Evolutionary conservation across 2,329 filamentous ascomycete genomes (phyloP).

Genomic region (Fusarium mundagurra): DNA sequence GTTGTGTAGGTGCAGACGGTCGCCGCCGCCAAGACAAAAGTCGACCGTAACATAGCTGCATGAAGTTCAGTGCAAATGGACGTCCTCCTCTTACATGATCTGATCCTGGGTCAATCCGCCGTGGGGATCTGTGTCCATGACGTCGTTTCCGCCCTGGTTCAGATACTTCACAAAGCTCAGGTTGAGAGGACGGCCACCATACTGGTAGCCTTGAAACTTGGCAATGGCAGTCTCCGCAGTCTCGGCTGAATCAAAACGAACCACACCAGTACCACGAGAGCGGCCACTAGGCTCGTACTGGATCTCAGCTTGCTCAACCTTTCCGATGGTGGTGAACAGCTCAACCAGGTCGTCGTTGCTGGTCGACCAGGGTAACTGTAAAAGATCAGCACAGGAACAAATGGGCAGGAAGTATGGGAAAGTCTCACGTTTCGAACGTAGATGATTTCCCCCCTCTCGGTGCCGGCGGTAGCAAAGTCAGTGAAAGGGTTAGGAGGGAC

Average conservation of each 20-base stretch:
- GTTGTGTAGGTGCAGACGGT: neutral
- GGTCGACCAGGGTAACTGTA: slow-evolving; percentile 94
- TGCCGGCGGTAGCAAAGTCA: slow-evolving; percentile 87
- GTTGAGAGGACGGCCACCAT: slow-evolving; percentile 92
- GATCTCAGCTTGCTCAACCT: slow-evolving; percentile 98
- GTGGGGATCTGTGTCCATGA: slow-evolving; percentile 84
- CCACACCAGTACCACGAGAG: slow-evolving; percentile 95
- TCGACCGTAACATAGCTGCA: slow-evolving; percentile 9
- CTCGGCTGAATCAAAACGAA: slow-evolving; percentile 84
- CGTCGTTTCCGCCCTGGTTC: slow-evolving; percentile 72
- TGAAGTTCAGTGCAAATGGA: slow-evolving; percentile 19
- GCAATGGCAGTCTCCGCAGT: slow-evolving; percentile 94
- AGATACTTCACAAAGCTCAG: slow-evolving; percentile 95
- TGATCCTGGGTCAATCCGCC: slow-evolving; percentile 92
- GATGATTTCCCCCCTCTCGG: slow-evolving; percentile 84
- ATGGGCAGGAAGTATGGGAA: neutral
- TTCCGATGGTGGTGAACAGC: slow-evolving; percentile 96
- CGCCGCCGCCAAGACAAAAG: slow-evolving; percentile 10
- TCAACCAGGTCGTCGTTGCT: slow-evolving; percentile 98
- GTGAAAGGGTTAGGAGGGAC: slow-evolving; percentile 89
- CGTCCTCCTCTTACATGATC: slow-evolving; percentile 76
- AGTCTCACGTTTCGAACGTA: slow-evolving; percentile 94
- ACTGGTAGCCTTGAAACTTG: slow-evolving; percentile 98
- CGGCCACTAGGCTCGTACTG: slow-evolving; percentile 97
- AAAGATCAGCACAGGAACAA: slow-evolving; percentile 33